These are phyloP conservation scores for Solanum hybrid DNA, from an alignment of 305 asterid genomes.

Conservation along the genomic window DNA sequence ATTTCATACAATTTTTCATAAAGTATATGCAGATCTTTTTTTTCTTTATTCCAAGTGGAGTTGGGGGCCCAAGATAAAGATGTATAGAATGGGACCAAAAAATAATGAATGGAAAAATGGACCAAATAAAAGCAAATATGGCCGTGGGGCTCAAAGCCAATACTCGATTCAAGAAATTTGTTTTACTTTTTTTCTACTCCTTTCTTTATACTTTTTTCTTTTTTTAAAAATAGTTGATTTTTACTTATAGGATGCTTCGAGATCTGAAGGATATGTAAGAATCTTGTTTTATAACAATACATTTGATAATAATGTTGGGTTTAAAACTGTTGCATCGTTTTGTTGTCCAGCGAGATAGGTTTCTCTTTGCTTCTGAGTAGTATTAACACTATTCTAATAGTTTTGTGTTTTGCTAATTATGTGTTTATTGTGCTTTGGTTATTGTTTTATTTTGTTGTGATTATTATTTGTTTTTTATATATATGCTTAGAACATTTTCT, in stretches of 20 bases:
- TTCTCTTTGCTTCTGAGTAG: neutral
- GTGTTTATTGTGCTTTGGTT: neutral
- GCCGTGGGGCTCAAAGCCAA: constrained; percentile 1
- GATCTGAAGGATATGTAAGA: neutral
- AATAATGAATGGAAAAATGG: constrained; percentile 2
- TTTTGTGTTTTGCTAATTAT: neutral
- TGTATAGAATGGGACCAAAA: neutral
- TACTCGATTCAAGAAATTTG: neutral
- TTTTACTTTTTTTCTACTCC: no score
- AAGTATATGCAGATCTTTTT: neutral
- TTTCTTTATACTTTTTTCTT: neutral
- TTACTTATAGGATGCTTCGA: neutral
- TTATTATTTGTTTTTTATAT: neutral
- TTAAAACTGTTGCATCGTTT: neutral
- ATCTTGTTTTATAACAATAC: neutral
- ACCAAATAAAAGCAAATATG: neutral
- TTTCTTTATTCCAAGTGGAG: neutral
- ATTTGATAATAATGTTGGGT: neutral
- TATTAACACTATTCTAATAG: neutral
- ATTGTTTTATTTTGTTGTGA: neutral
- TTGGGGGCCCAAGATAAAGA: neutral
- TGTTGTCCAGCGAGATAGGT: neutral
- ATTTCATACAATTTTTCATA: no score
- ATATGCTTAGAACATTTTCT: neutral
- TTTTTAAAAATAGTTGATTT: neutral